These are phyloP conservation scores for Talaromyces sp. DNA, from an alignment of 2,329 filamentous ascomycete genomes.

Conservation along the genomic window DNA sequence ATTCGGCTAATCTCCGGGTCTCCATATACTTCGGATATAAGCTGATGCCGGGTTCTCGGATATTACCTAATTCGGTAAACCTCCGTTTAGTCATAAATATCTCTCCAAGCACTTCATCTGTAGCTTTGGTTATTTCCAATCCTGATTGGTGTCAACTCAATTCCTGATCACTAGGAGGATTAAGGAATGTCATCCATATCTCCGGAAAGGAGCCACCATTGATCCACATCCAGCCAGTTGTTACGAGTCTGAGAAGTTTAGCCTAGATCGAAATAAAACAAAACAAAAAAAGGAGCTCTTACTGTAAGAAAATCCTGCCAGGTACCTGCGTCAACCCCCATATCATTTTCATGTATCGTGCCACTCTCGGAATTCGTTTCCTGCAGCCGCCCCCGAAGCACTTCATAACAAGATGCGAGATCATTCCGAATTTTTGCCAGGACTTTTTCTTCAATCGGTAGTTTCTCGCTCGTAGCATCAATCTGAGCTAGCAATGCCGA, in stretches of 20 bases:
- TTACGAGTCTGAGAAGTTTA: background rate
- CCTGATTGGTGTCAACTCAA: background rate
- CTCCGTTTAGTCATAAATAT: background rate
- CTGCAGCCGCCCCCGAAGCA: background rate
- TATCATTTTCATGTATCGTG: background rate
- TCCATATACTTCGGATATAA: background rate
- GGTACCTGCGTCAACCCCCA: background rate
- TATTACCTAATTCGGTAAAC: background rate
- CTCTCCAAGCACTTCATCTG: background rate
- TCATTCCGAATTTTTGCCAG: background rate
- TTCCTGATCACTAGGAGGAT: background rate
- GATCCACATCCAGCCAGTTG: background rate
- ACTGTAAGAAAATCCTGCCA: background rate
- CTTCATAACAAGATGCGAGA: conserved; percentile 1
- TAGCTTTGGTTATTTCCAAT: background rate
- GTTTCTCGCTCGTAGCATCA: background rate
- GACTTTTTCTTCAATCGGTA: background rate
- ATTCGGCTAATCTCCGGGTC: background rate
- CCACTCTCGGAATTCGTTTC: background rate
- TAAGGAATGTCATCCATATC: background rate
- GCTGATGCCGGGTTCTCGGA: background rate
- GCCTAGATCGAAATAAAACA: background rate
- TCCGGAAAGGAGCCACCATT: conserved; percentile 2
- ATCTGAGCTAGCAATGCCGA: background rate
- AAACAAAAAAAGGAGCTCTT: background rate